Conservation (phyloP, 371 early-diverging fungal species). For the Mortierella sp. region DNA sequence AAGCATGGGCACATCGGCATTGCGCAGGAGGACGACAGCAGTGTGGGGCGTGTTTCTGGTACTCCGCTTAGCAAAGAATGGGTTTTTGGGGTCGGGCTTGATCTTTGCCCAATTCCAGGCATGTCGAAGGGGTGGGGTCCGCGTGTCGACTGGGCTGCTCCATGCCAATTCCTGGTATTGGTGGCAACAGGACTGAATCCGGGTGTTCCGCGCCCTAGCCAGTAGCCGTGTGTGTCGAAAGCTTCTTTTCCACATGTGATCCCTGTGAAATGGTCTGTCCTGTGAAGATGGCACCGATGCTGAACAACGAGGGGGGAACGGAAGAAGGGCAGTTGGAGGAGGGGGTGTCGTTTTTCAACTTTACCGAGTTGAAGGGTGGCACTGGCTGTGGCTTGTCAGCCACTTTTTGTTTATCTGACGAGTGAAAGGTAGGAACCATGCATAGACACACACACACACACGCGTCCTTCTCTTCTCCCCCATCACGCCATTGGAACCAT, state of each 20-base stretch:
- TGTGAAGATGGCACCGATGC: not conserved
- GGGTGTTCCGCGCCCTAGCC: slow-evolving; percentile 17
- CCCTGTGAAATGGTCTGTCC: not conserved
- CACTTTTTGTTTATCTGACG: not conserved
- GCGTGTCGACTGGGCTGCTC: not conserved
- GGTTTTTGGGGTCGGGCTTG: slow-evolving; percentile 54
- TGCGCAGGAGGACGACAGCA: slow-evolving; percentile 44
- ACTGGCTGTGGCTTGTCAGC: not conserved
- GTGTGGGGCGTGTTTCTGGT: slow-evolving; percentile 50
- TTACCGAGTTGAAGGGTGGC: not conserved
- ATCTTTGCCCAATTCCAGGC: slow-evolving; percentile 56
- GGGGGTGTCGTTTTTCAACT: not conserved
- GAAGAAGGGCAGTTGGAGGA: not conserved
- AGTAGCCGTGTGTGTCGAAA: slow-evolving; percentile 28
- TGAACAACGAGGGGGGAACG: not conserved
- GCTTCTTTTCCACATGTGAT: slow-evolving; percentile 49
- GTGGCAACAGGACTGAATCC: slow-evolving; percentile 35
- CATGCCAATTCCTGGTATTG: slow-evolving; percentile 20
- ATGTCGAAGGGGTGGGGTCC: slow-evolving; percentile 23
- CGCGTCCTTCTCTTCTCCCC: not conserved
- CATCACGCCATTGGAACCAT: slow-evolving; percentile 2
- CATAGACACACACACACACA: not conserved
- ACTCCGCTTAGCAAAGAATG: slow-evolving; percentile 49
- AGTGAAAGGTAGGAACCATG: not conserved
- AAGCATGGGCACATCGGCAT: slow-evolving; percentile 53